Conservation (phyloP, 2,329 filamentous ascomycete species). For the Ascocoryne sarcoides region DNA sequence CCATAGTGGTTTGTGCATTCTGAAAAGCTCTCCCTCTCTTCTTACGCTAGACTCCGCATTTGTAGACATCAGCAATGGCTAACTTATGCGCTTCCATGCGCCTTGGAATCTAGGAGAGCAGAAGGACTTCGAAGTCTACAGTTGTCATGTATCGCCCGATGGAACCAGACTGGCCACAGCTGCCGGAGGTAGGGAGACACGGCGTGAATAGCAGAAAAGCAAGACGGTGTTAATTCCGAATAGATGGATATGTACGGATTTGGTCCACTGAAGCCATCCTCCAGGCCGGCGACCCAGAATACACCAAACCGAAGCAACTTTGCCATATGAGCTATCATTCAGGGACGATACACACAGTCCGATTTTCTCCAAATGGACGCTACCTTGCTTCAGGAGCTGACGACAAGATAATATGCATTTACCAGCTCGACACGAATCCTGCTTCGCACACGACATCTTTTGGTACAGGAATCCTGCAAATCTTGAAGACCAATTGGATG, state of each 20-base stretch:
- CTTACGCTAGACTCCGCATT: too few relatives aligned
- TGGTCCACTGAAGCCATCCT: conserved; percentile 96
- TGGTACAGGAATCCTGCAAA: conserved; percentile 43
- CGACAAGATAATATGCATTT: conserved; percentile 98
- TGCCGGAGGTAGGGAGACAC: conserved; percentile 61
- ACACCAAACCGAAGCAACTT: conserved; percentile 77
- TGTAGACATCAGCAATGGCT: too few relatives aligned
- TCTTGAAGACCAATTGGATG: conserved; percentile 11
- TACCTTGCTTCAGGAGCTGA: conserved; percentile 96
- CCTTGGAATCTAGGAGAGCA: conserved; percentile 60
- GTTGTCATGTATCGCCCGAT: conserved; percentile 93
- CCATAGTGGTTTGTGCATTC: conserved; percentile 64
- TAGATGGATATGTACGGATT: conserved; percentile 91
- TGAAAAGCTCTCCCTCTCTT: too few relatives aligned
- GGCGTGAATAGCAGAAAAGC: conserved; percentile 7
- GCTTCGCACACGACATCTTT: conserved; percentile 71
- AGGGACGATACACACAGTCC: conserved; percentile 91
- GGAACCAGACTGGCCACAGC: conserved; percentile 86
- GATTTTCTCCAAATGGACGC: conserved; percentile 90
- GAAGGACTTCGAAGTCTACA: conserved; percentile 98
- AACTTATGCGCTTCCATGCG: conserved; percentile 22
- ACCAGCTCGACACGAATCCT: conserved; percentile 71
- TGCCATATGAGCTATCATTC: conserved; percentile 98
- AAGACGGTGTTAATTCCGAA: conserved; percentile 10
- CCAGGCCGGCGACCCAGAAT: conserved; percentile 63